phyloP scores from a whole-genome alignment of 73 alveolate species.

The Paramecium caudatum region DNA sequence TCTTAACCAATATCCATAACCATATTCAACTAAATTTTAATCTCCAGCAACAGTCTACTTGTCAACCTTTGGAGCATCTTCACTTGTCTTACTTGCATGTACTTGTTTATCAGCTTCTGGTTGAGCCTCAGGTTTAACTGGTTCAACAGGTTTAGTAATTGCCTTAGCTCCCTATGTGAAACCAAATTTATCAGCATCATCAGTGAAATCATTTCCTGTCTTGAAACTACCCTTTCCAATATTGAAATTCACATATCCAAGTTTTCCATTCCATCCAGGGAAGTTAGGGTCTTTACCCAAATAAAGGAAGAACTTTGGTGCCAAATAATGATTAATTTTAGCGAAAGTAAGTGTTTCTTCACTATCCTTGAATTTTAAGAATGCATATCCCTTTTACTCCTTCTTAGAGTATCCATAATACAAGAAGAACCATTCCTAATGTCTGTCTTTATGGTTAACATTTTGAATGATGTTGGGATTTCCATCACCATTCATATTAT shows the following conservation, averaged over 20 bases:
- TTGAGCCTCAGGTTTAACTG: conserved; percentile 25
- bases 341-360: not conserved
- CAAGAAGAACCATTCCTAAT: conserved; percentile 56
- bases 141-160: not conserved
- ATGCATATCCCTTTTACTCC: conserved; percentile 16
- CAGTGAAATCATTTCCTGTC: conserved; percentile 6
- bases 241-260: conserved; percentile 56
- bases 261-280: conserved; percentile 42
- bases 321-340: conserved; percentile 56
- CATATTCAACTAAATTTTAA: conserved; percentile 1
- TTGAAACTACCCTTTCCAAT: conserved; percentile 53
- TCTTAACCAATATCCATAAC: conserved; percentile 17
- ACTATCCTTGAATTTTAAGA: conserved; percentile 34
- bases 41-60: conserved; percentile 39
- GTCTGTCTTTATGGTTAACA: conserved; percentile 56
- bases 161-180: conserved; percentile 41
- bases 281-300: conserved; percentile 56
- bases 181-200: conserved; percentile 61
- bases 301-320: conserved; percentile 51
- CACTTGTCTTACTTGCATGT: conserved; percentile 1
- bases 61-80: not conserved
- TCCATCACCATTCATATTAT: conserved; percentile 71
- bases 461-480: conserved; percentile 22
- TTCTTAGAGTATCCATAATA: conserved; percentile 64
- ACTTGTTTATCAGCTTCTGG: conserved; percentile 34